A percentile compares a stretch with the other conserved stretches of the same genome.
Evolutionary conservation across 768 basidiomycete species (phyloP).

Genomic region (Ramaria sp.): DNA sequence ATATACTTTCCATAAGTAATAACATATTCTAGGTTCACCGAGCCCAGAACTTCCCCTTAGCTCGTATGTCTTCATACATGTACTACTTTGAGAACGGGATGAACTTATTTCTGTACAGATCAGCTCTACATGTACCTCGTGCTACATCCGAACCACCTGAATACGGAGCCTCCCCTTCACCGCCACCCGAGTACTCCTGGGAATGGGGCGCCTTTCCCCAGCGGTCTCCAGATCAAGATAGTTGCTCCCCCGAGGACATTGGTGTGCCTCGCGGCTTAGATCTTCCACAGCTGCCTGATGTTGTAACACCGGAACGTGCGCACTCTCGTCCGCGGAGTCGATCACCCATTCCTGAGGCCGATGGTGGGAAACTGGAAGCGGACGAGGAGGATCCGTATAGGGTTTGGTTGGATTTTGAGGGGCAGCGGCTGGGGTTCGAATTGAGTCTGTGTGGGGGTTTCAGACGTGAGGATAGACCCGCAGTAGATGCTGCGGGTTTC

Average conservation of each 20-base stretch:
- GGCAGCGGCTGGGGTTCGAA: constrained; percentile 54
- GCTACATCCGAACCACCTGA: constrained; percentile 13
- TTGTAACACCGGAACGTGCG: background rate
- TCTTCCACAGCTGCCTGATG: constrained; percentile 38
- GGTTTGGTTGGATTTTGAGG: constrained; percentile 57
- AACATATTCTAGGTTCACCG: constrained; percentile 3
- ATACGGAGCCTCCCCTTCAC: constrained; percentile 13
- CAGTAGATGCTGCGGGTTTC: constrained; percentile 33
- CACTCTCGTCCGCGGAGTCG: background rate
- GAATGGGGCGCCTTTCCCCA: constrained; percentile 90
- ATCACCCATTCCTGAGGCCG: constrained; percentile 7
- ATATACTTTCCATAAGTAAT: background rate
- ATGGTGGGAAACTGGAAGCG: constrained; percentile 44
- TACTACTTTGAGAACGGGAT: background rate
- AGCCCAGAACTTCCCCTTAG: constrained; percentile 4
- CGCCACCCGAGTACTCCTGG: constrained; percentile 64
- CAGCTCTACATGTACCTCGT: constrained; percentile 6
- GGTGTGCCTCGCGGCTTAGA: constrained; percentile 39
- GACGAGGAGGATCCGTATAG: constrained; percentile 48
- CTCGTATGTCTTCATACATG: constrained; percentile 1
- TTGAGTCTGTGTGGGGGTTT: constrained; percentile 47
- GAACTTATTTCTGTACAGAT: background rate
- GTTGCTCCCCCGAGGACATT: constrained; percentile 26
- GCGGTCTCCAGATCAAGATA: constrained; percentile 51
- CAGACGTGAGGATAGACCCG: constrained; percentile 13